These are phyloP conservation scores for Geotrichum reessii DNA, from an alignment of 1,139 yeast genomes.

Conservation along the genomic window DNA sequence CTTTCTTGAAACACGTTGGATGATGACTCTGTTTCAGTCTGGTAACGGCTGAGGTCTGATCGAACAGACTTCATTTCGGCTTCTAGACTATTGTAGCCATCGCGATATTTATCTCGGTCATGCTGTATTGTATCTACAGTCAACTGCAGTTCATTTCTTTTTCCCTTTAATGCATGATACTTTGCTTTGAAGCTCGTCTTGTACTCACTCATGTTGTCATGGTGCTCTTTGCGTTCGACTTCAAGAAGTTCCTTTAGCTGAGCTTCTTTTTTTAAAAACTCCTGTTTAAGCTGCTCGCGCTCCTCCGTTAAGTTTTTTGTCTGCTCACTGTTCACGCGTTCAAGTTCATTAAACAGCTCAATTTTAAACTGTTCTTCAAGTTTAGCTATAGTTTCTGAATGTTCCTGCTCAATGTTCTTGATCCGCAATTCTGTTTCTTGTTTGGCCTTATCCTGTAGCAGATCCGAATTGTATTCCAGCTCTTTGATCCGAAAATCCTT, in stretches of 20 bases:
- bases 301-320: conserved; percentile 23
- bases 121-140: conserved; percentile 20
- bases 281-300: background rate
- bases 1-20: background rate
- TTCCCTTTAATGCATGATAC: conserved; percentile 23
- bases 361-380: conserved; percentile 18
- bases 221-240: conserved; percentile 2
- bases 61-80: conserved; percentile 3
- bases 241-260: background rate
- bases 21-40: conserved; percentile 3
- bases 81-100: conserved; percentile 13
- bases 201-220: conserved; percentile 18
- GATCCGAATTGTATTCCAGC: conserved; percentile 20
- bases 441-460: conserved; percentile 32
- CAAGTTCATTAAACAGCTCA: conserved; percentile 6
- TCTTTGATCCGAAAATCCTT: background rate
- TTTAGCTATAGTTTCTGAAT: conserved; percentile 23
- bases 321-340: conserved; percentile 24
- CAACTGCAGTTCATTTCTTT: conserved; percentile 18
- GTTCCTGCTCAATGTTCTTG: conserved; percentile 4
- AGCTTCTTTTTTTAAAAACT: conserved; percentile 14
- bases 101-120: conserved; percentile 19
- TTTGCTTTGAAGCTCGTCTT: conserved; percentile 24
- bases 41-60: background rate
- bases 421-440: conserved; percentile 20